A percentile compares a stretch with the other conserved stretches of the same genome.
These are phyloP conservation scores for Globisporangium rhizosaccharum DNA, from an alignment of 352 stramenopile genomes.

Conservation along the genomic window DNA sequence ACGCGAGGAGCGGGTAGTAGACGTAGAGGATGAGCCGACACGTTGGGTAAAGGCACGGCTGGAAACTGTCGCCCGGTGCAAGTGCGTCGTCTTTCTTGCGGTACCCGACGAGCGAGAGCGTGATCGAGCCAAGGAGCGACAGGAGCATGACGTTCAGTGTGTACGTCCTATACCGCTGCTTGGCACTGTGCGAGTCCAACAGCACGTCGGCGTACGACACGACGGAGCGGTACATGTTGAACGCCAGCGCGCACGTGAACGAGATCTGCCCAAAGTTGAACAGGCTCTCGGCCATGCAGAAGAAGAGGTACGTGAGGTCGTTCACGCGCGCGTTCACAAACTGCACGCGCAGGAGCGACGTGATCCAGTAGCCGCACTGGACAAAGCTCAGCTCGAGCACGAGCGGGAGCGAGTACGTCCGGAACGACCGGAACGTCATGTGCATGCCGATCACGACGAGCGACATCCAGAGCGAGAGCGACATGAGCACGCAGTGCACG, in stretches of 20 bases:
- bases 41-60: slow-evolving; percentile 60
- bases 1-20: slow-evolving; percentile 68
- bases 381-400: slow-evolving; percentile 62
- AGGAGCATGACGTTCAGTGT: slow-evolving; percentile 65
- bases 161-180: slow-evolving; percentile 51
- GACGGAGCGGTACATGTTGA: slow-evolving; percentile 78
- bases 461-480: slow-evolving; percentile 69
- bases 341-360: slow-evolving; percentile 53
- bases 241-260: slow-evolving; percentile 71
- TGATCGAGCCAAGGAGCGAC: slow-evolving; percentile 51
- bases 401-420: slow-evolving; percentile 65
- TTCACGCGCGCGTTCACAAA: slow-evolving; percentile 35
- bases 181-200: slow-evolving; percentile 59
- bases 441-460: slow-evolving; percentile 74
- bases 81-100: slow-evolving; percentile 20
- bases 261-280: slow-evolving; percentile 80
- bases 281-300: slow-evolving; percentile 70
- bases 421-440: slow-evolving; percentile 66
- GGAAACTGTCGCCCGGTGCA: slow-evolving; percentile 29
- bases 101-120: slow-evolving; percentile 53
- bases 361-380: slow-evolving; percentile 73
- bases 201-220: slow-evolving; percentile 72
- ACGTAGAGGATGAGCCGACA: slow-evolving; percentile 71
- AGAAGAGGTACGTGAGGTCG: slow-evolving; percentile 47
- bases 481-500: slow-evolving; percentile 69